Percentiles rank a stretch among this genome's conserved stretches.
Evolutionary conservation across 202 grass and related monocot genomes (phyloP).

Genomic region (Carex arenaria): DNA sequence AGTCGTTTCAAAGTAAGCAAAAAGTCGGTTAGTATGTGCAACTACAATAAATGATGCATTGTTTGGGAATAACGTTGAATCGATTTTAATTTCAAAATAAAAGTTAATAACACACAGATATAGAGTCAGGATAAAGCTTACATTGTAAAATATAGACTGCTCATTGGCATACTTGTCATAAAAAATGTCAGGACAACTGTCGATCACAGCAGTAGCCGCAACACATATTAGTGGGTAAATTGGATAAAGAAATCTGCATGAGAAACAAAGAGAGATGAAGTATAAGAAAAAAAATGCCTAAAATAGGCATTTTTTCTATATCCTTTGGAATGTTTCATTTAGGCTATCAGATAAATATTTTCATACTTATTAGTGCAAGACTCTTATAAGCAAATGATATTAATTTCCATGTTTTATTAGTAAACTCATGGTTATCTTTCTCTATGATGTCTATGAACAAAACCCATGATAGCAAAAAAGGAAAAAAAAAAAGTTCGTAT

Average conservation of each 20-base stretch:
- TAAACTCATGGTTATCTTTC: too few species aligned
- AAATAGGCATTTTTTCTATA: neutral
- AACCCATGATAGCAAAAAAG: neutral
- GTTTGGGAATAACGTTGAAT: neutral
- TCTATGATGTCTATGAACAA: neutral
- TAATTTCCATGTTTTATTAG: neutral
- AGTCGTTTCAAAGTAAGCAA: neutral
- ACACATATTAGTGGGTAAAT: slow-evolving; percentile 97
- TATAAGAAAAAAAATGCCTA: neutral
- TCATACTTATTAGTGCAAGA: neutral
- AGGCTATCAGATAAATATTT: neutral
- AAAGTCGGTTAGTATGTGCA: neutral
- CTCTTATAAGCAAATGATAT: neutral
- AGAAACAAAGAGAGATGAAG: slow-evolving; percentile 17
- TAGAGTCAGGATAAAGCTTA: slow-evolving; percentile 17
- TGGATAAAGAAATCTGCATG: slow-evolving; percentile 94
- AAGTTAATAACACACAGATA: neutral
- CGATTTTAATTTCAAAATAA: neutral
- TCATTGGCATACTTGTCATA: slow-evolving; percentile 71
- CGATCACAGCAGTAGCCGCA: slow-evolving; percentile 76
- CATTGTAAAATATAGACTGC: slow-evolving; percentile 64
- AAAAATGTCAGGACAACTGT: slow-evolving; percentile 76
- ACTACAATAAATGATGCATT: neutral
- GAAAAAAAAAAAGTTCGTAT: neutral
- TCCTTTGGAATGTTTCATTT: neutral